Conservation (phyloP, 441 rosid genomes). For the Croton setiger region DNA sequence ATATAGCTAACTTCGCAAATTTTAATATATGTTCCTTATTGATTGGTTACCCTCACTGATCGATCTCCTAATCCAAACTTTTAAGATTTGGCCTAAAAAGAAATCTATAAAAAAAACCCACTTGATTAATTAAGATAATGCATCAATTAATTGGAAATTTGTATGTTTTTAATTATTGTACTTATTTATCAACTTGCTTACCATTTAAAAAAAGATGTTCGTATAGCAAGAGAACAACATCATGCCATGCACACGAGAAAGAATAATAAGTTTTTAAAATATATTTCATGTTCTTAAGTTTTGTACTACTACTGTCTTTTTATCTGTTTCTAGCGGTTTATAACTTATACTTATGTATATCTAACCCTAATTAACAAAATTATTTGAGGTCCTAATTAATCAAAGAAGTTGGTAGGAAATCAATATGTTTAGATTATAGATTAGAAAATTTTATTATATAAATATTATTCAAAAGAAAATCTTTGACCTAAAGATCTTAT, state of each 20-base stretch:
- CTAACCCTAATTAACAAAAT: neutral
- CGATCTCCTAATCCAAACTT: constrained; percentile 1
- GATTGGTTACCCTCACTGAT: neutral
- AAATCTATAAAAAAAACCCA: neutral
- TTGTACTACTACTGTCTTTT: neutral
- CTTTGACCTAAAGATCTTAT: constrained; percentile 62
- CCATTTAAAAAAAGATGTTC: neutral
- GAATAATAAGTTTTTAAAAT: neutral
- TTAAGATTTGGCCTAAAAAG: neutral
- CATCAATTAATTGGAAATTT: neutral
- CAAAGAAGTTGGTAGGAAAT: constrained; percentile 22
- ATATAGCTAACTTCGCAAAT: neutral
- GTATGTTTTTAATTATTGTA: neutral
- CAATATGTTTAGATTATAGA: constrained; percentile 12
- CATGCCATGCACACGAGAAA: constrained; percentile 35
- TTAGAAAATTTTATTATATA: constrained; percentile 1
- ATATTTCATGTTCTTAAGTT: neutral
- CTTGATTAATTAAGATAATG: neutral
- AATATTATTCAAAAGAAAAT: constrained; percentile 34
- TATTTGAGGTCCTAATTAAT: constrained; percentile 20
- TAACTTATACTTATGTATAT: neutral
- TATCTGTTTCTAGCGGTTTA: neutral
- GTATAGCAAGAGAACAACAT: constrained; percentile 17
- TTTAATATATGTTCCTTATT: neutral
- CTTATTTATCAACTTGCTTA: constrained; percentile 11